Evolutionary conservation across 2,329 filamentous ascomycete genomes (phyloP), one percentile per base, ranked within the genome.

Genomic region (Aspergillus brasiliensis): DNA sequence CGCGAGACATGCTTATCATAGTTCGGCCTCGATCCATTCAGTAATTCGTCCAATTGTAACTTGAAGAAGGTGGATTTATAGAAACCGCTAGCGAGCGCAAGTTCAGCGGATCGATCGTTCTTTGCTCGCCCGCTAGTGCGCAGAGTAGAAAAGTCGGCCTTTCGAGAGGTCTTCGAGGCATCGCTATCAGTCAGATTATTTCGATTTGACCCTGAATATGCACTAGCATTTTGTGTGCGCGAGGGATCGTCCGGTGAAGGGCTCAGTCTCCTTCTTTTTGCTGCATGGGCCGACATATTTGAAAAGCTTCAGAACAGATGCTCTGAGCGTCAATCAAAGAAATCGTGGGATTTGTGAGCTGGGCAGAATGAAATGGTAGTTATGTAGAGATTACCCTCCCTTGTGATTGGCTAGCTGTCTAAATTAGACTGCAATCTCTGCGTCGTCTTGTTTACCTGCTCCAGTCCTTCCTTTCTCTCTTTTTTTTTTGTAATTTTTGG

Each of bases 21-120:
- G 62, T 84, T 83, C 34, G 83, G 84, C 66, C 82, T 81, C 52
- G 87, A 77, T 64, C 86, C 83, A 6, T 78, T 73, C 53, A 89
- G 72, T 58, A 90, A 77, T 66, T 89, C 86, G 63, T 89, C 85
- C 34, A 88, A 80, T 70, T 90, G 87, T 8, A 90, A 74, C 70
- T 88, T 88, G 77, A 90, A 89, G 58, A 88, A 77, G 70, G 82
- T 88, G 46, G 86, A 88, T 69, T 88, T 88, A 78, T 84, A 88
- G n/a, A 83, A 80, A 51, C 84, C 84, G 31, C 79, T 80, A 13
- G 77, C 70, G 64, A 73, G 65, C 28, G 74, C 73, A 51, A 76
- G 64, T 62, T 79, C 73, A 28, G 70, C 70, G 51, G 71, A 74
- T 23, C 65, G 68, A 51, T 67, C 68, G 62, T 64, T 65, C 49